Evolutionary conservation across 441 rosid species (phyloP), one percentile per base, ranked within the genome.

Genomic region (Erodium texanum): DNA sequence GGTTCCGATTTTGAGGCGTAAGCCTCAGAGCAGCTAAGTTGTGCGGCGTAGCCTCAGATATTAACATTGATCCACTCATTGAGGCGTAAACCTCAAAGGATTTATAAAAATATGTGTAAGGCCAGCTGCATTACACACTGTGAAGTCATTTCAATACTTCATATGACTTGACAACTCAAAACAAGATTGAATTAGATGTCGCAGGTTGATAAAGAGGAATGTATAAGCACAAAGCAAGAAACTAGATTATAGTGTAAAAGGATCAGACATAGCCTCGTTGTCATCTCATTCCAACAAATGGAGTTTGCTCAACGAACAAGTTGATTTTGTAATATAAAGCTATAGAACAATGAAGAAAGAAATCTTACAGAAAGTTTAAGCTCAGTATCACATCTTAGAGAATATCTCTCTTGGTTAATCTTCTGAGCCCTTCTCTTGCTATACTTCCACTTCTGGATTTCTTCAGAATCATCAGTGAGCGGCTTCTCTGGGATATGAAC

Each of bases 361-460:
- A 66, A 72, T 73, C 93, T 87, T 87, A 93, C 99, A 76, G 91
- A 83, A 68, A 96, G 95, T 82, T 93, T 92, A 66, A 93, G 96
- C 74, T 96, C 99, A 64, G 81, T 66, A 78, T 92, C 97, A 78
- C 99, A 96, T 16, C 98, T 91, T 77, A 89, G 93, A 7, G 98
- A 87, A 84, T 96, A 93, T 82, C 95, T 86, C 85, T 96, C 98
- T 18, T 66, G 74, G 71, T 96, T 96, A 76, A 84, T 82, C 77
- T 93, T 96, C 68, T 79, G 87, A 32, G 77, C 81, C 52, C 66
- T 74, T 76, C 82, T 87, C 19, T 82, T 43, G 80, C 85, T 88
- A 97, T 97, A 89, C 76, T 79, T 96, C 99, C 99, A 89, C 75
- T 88, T 82, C 74, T 76, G 80, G 66, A 84, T 62, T 75, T 81